phyloP scores from a whole-genome alignment of 352 stramenopile genomes.

The Blastocystis hominis region DNA sequence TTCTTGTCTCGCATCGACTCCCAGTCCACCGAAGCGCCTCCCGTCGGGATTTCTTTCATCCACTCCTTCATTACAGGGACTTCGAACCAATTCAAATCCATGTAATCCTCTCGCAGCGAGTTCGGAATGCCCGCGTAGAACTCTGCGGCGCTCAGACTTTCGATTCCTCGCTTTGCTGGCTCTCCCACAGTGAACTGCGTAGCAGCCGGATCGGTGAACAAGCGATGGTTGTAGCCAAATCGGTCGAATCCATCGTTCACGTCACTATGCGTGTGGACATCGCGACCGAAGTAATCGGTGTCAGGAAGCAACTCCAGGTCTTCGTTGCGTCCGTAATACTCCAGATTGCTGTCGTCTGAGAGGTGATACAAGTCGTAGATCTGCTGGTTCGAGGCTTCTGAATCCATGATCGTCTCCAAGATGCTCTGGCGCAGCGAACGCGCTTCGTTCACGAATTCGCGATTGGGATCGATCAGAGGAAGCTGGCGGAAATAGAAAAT shows the following conservation, averaged over 20 bases:
- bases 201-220: background rate
- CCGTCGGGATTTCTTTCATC: background rate
- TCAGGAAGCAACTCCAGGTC: background rate
- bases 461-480: background rate
- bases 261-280: background rate
- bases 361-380: conserved; percentile 6
- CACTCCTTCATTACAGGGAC: conserved; percentile 7
- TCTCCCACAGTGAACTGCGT: background rate
- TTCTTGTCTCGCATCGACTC: background rate
- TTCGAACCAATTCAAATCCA: background rate
- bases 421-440: conserved; percentile 21
- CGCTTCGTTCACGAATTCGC: background rate
- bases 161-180: background rate
- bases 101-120: background rate
- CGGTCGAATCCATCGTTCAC: conserved; percentile 3
- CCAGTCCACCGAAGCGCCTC: background rate
- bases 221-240: background rate
- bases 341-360: background rate
- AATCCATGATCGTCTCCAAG: conserved; percentile 1
- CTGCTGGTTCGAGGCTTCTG: background rate
- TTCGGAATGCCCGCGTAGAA: background rate
- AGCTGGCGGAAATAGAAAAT: background rate
- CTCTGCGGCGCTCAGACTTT: background rate
- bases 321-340: background rate
- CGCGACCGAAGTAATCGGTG: background rate